A percentile compares a stretch with the other conserved stretches of the same genome.
Evolutionary conservation across 225 moss, liverwort and hornwort species (phyloP).

Genomic region (Anthoceros angustus): DNA sequence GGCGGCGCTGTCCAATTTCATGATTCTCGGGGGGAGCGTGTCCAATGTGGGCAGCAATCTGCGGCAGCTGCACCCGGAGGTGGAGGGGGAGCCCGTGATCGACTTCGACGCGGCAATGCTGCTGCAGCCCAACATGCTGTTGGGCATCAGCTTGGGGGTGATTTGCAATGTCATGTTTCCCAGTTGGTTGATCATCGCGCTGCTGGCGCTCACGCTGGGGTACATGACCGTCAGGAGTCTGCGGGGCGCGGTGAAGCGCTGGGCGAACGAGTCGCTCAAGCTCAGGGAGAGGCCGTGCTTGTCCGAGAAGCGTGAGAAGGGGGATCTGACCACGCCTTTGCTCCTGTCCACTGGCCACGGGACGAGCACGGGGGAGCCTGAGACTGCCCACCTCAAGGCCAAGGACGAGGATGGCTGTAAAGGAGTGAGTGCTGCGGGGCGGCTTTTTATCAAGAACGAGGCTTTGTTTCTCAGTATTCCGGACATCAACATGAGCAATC

Average conservation of each 20-base stretch:
- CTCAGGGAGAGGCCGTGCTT: neutral
- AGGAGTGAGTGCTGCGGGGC: neutral
- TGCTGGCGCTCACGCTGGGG: neutral
- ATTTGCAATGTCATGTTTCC: neutral
- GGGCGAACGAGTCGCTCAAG: neutral
- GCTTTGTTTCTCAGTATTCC: neutral
- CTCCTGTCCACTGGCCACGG: too few species aligned
- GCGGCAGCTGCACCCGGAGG: neutral
- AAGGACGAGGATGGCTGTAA: neutral
- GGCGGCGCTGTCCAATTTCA: neutral
- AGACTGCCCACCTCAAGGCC: neutral
- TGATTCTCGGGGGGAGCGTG: neutral
- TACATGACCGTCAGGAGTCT: neutral
- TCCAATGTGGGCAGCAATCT: neutral
- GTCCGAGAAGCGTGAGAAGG: too few species aligned
- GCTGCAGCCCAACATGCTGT: neutral
- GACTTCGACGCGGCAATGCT: neutral
- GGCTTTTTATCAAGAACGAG: neutral
- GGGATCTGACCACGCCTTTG: too few species aligned
- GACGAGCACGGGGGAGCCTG: too few species aligned
- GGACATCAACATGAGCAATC: neutral
- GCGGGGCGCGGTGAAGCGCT: neutral
- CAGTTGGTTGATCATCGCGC: neutral
- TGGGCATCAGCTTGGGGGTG: constrained; percentile 1
- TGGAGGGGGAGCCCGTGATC: neutral